Percentiles rank a stretch among this genome's conserved stretches.
Evolutionary conservation across 306 rosid genomes (phyloP).

Genomic region (Fragaria iinumae): DNA sequence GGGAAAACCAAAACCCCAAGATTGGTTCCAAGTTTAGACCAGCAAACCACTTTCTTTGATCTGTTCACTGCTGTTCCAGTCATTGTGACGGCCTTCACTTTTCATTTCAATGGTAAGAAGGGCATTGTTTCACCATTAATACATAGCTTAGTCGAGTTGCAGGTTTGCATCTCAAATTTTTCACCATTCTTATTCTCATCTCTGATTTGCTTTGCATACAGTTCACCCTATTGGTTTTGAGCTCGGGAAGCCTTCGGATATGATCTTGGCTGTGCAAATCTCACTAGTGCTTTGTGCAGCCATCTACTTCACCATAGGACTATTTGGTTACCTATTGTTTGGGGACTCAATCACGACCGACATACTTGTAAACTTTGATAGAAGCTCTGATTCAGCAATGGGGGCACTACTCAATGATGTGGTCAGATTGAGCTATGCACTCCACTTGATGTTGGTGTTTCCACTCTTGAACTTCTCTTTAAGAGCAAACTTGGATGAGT

Average conservation of each 20-base stretch:
- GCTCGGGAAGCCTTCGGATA: conserved; percentile 65
- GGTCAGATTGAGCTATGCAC: conserved; percentile 81
- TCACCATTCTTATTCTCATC: neutral
- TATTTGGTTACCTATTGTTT: conserved; percentile 85
- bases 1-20: conserved; percentile 71
- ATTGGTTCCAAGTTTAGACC: conserved; percentile 59
- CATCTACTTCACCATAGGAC: conserved; percentile 63
- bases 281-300: conserved; percentile 63
- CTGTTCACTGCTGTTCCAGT: conserved; percentile 94
- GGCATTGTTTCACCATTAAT: neutral
- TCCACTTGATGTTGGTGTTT: conserved; percentile 85
- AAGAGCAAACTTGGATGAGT: conserved; percentile 77
- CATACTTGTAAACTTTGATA: conserved; percentile 78
- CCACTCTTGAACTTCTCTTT: conserved; percentile 80
- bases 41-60: conserved; percentile 73
- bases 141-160: neutral
- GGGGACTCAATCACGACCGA: conserved; percentile 80
- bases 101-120: conserved; percentile 75
- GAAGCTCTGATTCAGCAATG: conserved; percentile 45
- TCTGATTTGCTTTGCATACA: conserved; percentile 28
- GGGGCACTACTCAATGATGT: conserved; percentile 61
- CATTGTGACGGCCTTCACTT: conserved; percentile 86
- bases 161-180: neutral
- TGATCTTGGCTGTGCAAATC: conserved; percentile 69
- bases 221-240: conserved; percentile 94